Conservation (phyloP, 306 rosid genomes). For the Vicia sativa region DNA sequence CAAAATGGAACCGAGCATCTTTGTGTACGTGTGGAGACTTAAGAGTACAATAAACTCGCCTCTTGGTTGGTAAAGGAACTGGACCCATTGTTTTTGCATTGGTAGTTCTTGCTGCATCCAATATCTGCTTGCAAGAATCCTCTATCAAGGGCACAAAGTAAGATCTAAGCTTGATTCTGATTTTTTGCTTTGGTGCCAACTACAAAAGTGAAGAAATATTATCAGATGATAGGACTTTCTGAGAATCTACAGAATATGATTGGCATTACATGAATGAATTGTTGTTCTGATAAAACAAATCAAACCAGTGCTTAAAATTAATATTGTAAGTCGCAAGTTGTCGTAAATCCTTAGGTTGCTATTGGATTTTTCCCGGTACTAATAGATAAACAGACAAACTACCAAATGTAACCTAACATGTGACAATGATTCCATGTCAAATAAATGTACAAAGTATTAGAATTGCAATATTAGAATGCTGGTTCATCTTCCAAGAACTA, state of each 20-base stretch:
- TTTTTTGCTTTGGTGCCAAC: slow-evolving; percentile 93
- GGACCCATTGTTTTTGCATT: slow-evolving; percentile 99
- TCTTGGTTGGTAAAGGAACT: slow-evolving; percentile 97
- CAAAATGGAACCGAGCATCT: slow-evolving; percentile 95
- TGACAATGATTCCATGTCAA: too few species aligned
- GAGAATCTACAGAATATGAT: background rate
- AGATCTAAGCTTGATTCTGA: slow-evolving; percentile 94
- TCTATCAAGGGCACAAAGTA: slow-evolving; percentile 89
- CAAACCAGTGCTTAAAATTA: too few species aligned
- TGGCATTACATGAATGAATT: slow-evolving; percentile 2
- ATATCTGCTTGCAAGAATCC: slow-evolving; percentile 97
- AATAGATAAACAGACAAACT: too few species aligned
- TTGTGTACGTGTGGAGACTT: slow-evolving; percentile 94
- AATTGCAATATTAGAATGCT: too few species aligned
- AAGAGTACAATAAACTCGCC: slow-evolving; percentile 76
- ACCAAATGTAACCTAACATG: too few species aligned
- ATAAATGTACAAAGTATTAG: too few species aligned
- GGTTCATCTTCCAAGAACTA: too few species aligned
- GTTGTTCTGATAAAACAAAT: background rate
- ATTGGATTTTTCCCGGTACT: too few species aligned
- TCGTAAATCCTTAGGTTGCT: too few species aligned
- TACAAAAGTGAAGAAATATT: slow-evolving; percentile 43
- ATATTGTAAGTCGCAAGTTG: too few species aligned
- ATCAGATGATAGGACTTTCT: slow-evolving; percentile 29
- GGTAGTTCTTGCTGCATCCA: slow-evolving; percentile 89